These are phyloP conservation scores for Pharnaceum exiguum DNA, from an alignment of 148 eudicot genomes.

Conservation along the genomic window DNA sequence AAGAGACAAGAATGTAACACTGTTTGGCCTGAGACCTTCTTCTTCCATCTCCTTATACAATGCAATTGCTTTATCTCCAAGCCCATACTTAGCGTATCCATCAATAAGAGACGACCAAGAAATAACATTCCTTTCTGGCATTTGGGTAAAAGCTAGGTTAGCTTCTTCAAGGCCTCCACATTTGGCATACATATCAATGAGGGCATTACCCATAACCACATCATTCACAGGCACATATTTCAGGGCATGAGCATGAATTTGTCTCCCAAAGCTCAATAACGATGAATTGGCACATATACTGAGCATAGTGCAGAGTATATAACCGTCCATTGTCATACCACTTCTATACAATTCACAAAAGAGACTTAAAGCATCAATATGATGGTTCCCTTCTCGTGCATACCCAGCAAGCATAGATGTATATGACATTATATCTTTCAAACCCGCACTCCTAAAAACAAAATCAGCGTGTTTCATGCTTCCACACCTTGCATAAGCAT, in stretches of 20 bases:
- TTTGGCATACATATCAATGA: constrained; percentile 40
- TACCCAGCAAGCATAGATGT: constrained; percentile 33
- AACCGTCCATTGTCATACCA: constrained; percentile 28
- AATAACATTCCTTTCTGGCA: constrained; percentile 31
- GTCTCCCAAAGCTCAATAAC: constrained; percentile 30
- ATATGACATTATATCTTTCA: constrained; percentile 25
- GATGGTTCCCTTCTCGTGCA: constrained; percentile 18
- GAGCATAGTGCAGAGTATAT: constrained; percentile 32
- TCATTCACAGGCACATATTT: constrained; percentile 23
- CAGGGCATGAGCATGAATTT: constrained; percentile 29
- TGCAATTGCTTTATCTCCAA: constrained; percentile 27
- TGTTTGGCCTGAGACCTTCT: constrained; percentile 35
- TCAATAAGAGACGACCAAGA: constrained; percentile 42
- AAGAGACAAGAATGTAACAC: constrained; percentile 37
- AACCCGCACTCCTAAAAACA: constrained; percentile 19
- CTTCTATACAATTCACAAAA: constrained; percentile 23
- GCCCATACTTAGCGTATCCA: constrained; percentile 40
- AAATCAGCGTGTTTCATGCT: constrained; percentile 19
- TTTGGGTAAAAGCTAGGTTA: constrained; percentile 19
- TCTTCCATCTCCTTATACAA: constrained; percentile 29
- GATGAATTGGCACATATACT: constrained; percentile 31
- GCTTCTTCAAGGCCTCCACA: constrained; percentile 40
- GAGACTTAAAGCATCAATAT: constrained; percentile 29
- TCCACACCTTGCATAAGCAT: constrained; percentile 42
- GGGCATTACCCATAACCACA: constrained; percentile 33